A percentile compares a stretch with the other conserved stretches of the same genome.
Evolutionary conservation across 768 basidiomycete genomes (phyloP).

Genomic region (Daedalea quercina): DNA sequence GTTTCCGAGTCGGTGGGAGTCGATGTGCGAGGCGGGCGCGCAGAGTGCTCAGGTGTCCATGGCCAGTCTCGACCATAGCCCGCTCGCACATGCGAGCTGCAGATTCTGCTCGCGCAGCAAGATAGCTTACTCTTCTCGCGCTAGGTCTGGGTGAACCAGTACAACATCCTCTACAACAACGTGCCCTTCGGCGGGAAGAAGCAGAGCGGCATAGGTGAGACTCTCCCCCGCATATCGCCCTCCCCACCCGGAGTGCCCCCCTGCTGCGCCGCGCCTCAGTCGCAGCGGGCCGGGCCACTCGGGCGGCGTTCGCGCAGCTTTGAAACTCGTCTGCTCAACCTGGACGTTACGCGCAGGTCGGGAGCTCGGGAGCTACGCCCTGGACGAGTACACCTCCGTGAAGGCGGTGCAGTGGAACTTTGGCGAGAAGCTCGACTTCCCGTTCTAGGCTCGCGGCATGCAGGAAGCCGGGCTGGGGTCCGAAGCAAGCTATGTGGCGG

Average conservation of each 20-base stretch:
- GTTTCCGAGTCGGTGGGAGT: conserved; percentile 13
- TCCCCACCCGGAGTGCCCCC: no score
- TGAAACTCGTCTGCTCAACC: conserved; percentile 6
- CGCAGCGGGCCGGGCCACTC: no score
- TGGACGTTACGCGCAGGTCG: no score
- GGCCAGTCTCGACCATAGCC: no score
- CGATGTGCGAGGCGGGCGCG: background rate
- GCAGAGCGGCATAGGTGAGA: conserved; percentile 77
- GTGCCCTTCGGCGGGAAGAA: conserved; percentile 97
- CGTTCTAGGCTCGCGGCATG: conserved; percentile 37
- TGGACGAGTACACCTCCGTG: conserved; percentile 78
- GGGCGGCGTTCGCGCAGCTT: no score
- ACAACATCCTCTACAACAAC: conserved; percentile 76
- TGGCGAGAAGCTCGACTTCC: conserved; percentile 76
- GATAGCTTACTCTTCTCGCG: background rate
- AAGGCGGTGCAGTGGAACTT: conserved; percentile 88
- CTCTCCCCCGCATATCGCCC: background rate
- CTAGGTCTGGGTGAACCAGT: conserved; percentile 91
- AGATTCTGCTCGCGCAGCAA: no score
- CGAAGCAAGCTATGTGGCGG: no score
- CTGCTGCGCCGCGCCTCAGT: no score
- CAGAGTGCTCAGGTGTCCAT: no score
- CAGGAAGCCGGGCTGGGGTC: no score
- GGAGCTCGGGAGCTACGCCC: conserved; percentile 80
- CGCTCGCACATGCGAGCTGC: no score